phyloP scores from a whole-genome alignment of 1,284 basidiomycete species.

The Trichosporon sp. region DNA sequence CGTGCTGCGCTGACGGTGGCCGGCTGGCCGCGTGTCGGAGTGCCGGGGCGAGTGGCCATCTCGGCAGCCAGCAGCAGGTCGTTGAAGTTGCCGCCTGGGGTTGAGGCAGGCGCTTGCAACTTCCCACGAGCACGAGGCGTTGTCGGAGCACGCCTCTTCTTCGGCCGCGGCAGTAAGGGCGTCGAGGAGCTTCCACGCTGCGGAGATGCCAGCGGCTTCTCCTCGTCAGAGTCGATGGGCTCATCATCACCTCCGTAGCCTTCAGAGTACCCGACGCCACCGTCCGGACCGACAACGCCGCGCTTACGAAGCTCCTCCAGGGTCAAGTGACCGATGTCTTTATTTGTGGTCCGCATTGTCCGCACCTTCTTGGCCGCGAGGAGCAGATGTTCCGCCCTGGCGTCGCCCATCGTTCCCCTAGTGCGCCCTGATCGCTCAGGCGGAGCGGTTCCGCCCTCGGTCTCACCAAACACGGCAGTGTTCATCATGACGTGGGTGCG shows the following conservation, averaged over 20 bases:
- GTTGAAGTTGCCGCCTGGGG: slow-evolving; percentile 43
- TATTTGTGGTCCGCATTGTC: slow-evolving; percentile 27
- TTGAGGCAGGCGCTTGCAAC: slow-evolving; percentile 30
- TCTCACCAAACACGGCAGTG: slow-evolving; percentile 10
- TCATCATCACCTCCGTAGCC: slow-evolving; percentile 39
- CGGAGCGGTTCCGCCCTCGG: neutral
- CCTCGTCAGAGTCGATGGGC: slow-evolving; percentile 9
- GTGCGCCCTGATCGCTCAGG: neutral
- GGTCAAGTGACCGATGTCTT: slow-evolving; percentile 31
- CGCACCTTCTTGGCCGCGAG: slow-evolving; percentile 44
- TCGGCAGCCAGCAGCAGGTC: slow-evolving; percentile 44
- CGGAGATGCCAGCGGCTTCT: slow-evolving; percentile 11
- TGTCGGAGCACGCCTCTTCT: slow-evolving; percentile 29
- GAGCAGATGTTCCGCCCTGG: slow-evolving; percentile 43
- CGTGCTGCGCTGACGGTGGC: slow-evolving; percentile 1
- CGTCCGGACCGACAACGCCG: slow-evolving; percentile 40
- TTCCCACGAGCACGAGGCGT: slow-evolving; percentile 25
- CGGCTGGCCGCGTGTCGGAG: slow-evolving; percentile 28
- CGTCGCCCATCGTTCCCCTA: slow-evolving; percentile 41
- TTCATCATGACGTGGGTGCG: slow-evolving; percentile 41
- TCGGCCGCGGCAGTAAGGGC: slow-evolving; percentile 30
- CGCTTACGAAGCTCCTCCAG: slow-evolving; percentile 36
- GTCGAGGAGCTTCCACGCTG: slow-evolving; percentile 7
- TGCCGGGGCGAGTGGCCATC: slow-evolving; percentile 37
- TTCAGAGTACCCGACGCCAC: slow-evolving; percentile 42